phyloP scores from a whole-genome alignment of 495 filamentous ascomycete genomes.

The Halenospora varia region DNA sequence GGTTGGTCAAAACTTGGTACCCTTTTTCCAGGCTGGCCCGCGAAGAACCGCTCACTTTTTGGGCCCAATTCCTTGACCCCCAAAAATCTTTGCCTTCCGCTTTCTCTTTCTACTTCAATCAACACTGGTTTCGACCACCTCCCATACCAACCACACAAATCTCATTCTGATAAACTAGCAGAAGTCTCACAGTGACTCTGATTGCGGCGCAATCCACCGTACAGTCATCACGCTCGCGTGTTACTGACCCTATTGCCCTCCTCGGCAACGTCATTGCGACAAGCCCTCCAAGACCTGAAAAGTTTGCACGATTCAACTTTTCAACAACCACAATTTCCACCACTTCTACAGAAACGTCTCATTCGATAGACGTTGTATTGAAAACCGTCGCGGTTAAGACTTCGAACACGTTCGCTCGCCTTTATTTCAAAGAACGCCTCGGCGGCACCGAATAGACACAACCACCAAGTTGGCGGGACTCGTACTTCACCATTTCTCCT shows the following conservation, averaged over 20 bases:
- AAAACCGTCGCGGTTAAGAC: background rate
- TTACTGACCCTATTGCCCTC: background rate
- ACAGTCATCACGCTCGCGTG: background rate
- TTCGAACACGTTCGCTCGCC: background rate
- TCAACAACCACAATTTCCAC: background rate
- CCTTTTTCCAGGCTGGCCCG: background rate
- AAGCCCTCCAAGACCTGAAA: background rate
- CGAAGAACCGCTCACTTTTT: background rate
- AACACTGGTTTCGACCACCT: background rate
- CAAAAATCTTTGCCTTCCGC: background rate
- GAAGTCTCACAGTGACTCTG: no score
- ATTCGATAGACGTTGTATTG: no score
- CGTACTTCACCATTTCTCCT: slow-evolving; percentile 69
- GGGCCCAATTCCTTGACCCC: background rate
- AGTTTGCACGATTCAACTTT: background rate
- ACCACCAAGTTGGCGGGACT: slow-evolving; percentile 97
- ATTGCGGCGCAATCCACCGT: no score
- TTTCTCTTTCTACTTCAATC: background rate
- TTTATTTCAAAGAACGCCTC: slow-evolving; percentile 8
- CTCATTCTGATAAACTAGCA: no score
- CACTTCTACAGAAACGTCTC: background rate
- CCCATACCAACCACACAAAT: background rate
- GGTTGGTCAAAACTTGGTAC: background rate
- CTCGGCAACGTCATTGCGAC: slow-evolving; percentile 4
- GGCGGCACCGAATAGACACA: slow-evolving; percentile 15